Evolutionary conservation across 192 early-diverging fungal genomes (phyloP).

Genomic region (Thamnidium elegans): DNA sequence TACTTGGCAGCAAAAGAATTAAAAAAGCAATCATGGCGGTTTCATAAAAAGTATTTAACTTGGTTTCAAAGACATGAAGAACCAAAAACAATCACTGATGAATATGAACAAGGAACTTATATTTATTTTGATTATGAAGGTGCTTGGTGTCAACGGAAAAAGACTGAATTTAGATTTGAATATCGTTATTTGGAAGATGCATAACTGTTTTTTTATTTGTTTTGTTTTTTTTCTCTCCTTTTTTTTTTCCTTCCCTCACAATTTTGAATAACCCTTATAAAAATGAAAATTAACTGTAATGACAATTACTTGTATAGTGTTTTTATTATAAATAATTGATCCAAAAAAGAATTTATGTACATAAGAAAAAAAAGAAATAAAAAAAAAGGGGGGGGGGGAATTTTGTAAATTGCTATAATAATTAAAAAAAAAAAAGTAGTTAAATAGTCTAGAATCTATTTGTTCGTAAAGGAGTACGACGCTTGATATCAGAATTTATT

Average conservation of each 20-base stretch:
- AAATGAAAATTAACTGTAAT: neutral
- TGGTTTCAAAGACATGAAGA: conserved; percentile 99
- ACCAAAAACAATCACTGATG: conserved; percentile 92
- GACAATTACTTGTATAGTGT: neutral
- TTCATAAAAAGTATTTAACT: conserved; percentile 97
- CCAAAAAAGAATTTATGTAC: neutral
- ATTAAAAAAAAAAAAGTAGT: neutral
- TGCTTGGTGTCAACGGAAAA: conserved; percentile 95
- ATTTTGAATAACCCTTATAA: neutral
- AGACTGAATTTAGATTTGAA: conserved; percentile 77
- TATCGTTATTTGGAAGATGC: conserved; percentile 34
- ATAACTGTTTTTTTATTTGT: conserved; percentile 1
- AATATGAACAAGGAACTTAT: conserved; percentile 97
- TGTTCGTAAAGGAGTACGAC: conserved; percentile 8
- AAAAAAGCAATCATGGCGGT: conserved; percentile 96
- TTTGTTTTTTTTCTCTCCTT: neutral
- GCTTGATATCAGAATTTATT: neutral
- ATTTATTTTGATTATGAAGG: conserved; percentile 99
- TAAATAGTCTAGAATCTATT: neutral
- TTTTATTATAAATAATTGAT: neutral
- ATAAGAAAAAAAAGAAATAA: neutral
- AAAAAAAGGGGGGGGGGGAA: too few relatives aligned
- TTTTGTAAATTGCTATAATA: neutral
- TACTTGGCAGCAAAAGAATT: conserved; percentile 92
- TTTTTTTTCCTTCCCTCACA: neutral